Conservation (phyloP, 108 stramenopile genomes). For the Skeletonema potamos region DNA sequence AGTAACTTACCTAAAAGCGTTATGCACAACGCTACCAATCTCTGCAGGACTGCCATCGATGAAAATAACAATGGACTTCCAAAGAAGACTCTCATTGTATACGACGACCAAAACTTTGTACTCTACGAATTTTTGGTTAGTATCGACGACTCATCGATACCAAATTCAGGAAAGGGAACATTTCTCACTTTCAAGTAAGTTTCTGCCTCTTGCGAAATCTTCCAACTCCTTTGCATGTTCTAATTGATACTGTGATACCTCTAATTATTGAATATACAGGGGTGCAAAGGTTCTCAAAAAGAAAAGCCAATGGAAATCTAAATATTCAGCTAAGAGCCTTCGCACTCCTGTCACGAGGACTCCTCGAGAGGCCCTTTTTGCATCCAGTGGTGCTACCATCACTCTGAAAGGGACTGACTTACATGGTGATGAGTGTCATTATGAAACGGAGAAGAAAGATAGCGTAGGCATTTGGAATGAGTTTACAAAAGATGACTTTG, state of each 20-base stretch:
- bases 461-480: conserved; percentile 21
- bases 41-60: conserved; percentile 15
- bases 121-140: conserved; percentile 37
- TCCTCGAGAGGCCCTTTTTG: conserved; percentile 15
- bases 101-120: conserved; percentile 12
- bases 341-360: conserved; percentile 11
- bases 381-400: conserved; percentile 9
- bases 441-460: conserved; percentile 15
- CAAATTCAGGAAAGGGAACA: conserved; percentile 36
- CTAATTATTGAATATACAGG: neutral
- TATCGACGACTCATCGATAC: conserved; percentile 16
- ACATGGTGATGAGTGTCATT: conserved; percentile 27
- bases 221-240: neutral
- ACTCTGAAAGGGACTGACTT: conserved; percentile 19
- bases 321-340: neutral
- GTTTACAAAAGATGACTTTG: conserved; percentile 31
- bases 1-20: neutral
- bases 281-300: conserved; percentile 38
- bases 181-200: conserved; percentile 42
- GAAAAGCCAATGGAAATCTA: conserved; percentile 22
- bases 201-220: neutral
- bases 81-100: conserved; percentile 11
- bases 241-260: neutral
- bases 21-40: conserved; percentile 15
- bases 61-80: conserved; percentile 26